Base-by-base conservation (phyloP, 352 stramenopile genomes). In the Globisporangium parvum region DNA sequence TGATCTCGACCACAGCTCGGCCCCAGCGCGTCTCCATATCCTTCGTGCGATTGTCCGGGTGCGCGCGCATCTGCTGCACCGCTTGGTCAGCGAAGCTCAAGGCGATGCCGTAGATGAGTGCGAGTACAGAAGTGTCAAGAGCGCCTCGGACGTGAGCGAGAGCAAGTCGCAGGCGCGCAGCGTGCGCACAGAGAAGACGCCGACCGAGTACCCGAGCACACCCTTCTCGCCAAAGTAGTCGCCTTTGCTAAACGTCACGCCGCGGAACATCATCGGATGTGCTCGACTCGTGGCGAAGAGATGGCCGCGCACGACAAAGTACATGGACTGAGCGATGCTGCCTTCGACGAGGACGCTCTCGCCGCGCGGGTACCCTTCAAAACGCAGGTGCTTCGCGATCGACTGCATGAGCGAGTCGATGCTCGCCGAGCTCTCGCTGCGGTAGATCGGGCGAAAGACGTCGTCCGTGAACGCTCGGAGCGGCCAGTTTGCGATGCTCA, bases 301-400 rank as follows among this genome's bases (percentile, higher is more conserved):
- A 11, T 85, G 75, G 3, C 79, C 77, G 3, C 67, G 66, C 15
- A 87, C 79, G 28, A 88, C 73, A 42, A 90, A 90, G 51, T 87
- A 85, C 65, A 90, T 83, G 18, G 73, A 69, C 6, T 69, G 75
- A 48, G 70, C 79, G 15, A 88, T 66, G n/a, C 61, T 80, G 5
- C 78, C 78, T 65, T 87, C 78, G n/a, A 87, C 75, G n/a, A 85
- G 67, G 0, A 85, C 59, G 54, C 69, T 68, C 51, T 87, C 75
- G 21, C 66, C 75, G 40, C 75, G 75, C 39, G 78, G 78, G 35
- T 87, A 88, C 1, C 72, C 72, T 64, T 86, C 73, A 26, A 88
- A 85, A 18, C 63, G 71, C 40, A 87, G 46, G n/a, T 66, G 66
- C 39, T 78, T 66, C 3, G 75, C 73, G 15, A 85, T 80, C 0